Evolutionary conservation across 1,284 basidiomycete genomes (phyloP).

Genomic region (Austroboletus novae-zelandiae): DNA sequence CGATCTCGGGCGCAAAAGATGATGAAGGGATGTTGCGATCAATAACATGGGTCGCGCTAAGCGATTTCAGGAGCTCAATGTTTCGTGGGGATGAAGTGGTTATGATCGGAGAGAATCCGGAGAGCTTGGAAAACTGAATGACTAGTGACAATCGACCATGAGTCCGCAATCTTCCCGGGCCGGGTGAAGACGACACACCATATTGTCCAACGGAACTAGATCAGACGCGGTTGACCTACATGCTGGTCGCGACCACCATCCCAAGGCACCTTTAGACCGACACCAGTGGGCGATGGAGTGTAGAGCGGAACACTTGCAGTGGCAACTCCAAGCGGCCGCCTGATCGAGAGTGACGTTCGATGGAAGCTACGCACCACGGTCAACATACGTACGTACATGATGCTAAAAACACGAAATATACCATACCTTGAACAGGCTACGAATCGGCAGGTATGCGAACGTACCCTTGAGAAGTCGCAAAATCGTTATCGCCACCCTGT

Average conservation of each 20-base stretch:
- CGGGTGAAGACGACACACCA: constrained; percentile 15
- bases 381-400: no score
- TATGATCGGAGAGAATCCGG: constrained; percentile 32
- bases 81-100: constrained; percentile 35
- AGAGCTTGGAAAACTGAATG: constrained; percentile 35
- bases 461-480: constrained; percentile 35
- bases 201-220: constrained; percentile 38
- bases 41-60: constrained; percentile 36
- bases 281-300: constrained; percentile 18
- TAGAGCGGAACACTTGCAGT: constrained; percentile 21
- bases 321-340: constrained; percentile 17
- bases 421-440: no score
- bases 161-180: no score
- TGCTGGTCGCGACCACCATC: constrained; percentile 21
- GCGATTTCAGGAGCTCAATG: constrained; percentile 31
- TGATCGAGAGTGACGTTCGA: constrained; percentile 22
- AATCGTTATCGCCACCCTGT: background rate
- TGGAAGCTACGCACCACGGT: constrained; percentile 11
- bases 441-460: constrained; percentile 26
- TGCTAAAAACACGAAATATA: no score
- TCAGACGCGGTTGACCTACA: constrained; percentile 27
- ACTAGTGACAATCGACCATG: constrained; percentile 11
- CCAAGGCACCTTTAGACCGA: constrained; percentile 25
- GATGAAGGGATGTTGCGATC: constrained; percentile 21
- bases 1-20: constrained; percentile 12